Percentiles rank a stretch among this genome's conserved stretches.
phyloP scores from a whole-genome alignment of 129 eudicot species.

The Dittrichia graveolens region DNA sequence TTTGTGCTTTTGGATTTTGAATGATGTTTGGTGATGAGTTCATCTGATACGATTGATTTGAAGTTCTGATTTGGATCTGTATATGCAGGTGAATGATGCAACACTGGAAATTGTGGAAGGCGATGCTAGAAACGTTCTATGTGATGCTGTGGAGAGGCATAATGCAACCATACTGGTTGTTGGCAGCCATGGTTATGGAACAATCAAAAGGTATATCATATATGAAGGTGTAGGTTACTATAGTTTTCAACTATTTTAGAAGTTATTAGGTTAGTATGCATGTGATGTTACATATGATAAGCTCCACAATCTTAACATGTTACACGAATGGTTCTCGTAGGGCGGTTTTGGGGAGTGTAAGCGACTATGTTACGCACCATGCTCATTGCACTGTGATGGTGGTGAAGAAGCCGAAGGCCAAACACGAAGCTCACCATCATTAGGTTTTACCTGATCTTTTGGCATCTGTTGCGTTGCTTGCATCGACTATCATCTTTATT shows the following conservation, averaged over 20 bases:
- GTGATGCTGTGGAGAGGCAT: constrained; percentile 82
- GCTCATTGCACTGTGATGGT: constrained; percentile 72
- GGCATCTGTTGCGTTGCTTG: too few species aligned
- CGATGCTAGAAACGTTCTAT: constrained; percentile 78
- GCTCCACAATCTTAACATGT: background rate
- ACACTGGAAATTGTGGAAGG: constrained; percentile 65
- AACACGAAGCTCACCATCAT: constrained; percentile 18
- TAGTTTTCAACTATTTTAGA: too few species aligned
- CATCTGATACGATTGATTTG: too few species aligned
- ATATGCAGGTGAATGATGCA: constrained; percentile 62
- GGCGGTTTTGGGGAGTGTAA: constrained; percentile 75
- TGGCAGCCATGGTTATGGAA: constrained; percentile 93
- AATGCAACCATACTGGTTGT: constrained; percentile 77
- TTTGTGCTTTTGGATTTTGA: constrained; percentile 24
- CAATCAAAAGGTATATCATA: constrained; percentile 66
- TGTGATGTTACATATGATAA: too few species aligned
- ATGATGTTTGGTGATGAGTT: background rate
- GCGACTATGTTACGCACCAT: constrained; percentile 70
- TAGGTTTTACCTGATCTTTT: background rate
- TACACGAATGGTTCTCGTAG: constrained; percentile 22
- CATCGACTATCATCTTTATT: too few species aligned
- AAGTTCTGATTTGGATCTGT: background rate
- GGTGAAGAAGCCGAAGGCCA: constrained; percentile 57
- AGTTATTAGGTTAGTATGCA: too few species aligned
- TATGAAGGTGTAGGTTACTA: too few species aligned